These are phyloP conservation scores for Pinus albicaulis DNA, from an alignment of 75 land plant species.

Conservation along the genomic window DNA sequence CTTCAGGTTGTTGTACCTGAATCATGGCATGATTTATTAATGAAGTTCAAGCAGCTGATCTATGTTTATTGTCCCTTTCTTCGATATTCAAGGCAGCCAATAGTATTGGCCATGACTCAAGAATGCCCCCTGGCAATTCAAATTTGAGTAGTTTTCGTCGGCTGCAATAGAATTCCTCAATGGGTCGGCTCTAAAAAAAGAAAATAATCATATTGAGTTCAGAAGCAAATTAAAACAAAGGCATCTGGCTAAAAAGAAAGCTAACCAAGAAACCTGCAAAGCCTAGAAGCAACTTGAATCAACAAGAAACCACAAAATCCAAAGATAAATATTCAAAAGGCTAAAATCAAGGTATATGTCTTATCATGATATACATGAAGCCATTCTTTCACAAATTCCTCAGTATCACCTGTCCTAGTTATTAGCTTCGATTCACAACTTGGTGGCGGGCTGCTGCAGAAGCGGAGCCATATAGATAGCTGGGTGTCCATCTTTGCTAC, in stretches of 20 bases:
- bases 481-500: slow-evolving; percentile 57
- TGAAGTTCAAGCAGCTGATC: slow-evolving; percentile 40
- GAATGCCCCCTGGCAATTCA: slow-evolving; percentile 81
- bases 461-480: slow-evolving; percentile 88
- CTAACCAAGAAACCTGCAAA: background rate
- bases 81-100: slow-evolving; percentile 56
- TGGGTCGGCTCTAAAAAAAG: slow-evolving; percentile 69
- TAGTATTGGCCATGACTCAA: slow-evolving; percentile 90
- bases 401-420: slow-evolving; percentile 85
- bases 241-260: background rate
- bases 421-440: slow-evolving; percentile 73
- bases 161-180: slow-evolving; percentile 80
- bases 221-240: background rate
- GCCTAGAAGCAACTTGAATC: background rate
- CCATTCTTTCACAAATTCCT: slow-evolving; percentile 78
- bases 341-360: slow-evolving; percentile 31
- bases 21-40: background rate
- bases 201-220: background rate
- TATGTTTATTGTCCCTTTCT: slow-evolving; percentile 33
- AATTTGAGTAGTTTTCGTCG: slow-evolving; percentile 76
- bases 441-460: slow-evolving; percentile 89
- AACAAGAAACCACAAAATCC: background rate
- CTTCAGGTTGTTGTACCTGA: background rate
- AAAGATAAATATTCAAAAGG: background rate
- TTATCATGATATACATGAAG: slow-evolving; percentile 70